Conservation (phyloP, 2,329 filamentous ascomycete species). For the Cladosporium austrohemisphaericum region DNA sequence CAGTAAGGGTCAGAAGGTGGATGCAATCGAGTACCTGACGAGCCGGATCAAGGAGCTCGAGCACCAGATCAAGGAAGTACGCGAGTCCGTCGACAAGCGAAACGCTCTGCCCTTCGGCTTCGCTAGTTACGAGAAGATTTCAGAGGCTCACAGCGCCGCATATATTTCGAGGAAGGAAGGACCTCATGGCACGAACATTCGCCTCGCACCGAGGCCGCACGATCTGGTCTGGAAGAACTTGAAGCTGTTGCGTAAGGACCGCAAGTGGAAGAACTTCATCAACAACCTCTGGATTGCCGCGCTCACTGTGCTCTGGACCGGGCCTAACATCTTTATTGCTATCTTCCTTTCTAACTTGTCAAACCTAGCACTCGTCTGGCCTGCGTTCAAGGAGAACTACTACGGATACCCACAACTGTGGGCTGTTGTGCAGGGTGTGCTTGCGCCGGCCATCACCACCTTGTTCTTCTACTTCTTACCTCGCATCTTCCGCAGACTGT, state of each 20-base stretch:
- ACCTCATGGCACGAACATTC: constrained; percentile 71
- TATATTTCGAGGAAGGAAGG: constrained; percentile 77
- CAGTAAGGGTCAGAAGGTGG: constrained; percentile 70
- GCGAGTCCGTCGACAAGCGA: constrained; percentile 76
- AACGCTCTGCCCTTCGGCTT: constrained; percentile 91
- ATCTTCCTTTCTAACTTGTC: constrained; percentile 84
- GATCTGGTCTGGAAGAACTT: constrained; percentile 98
- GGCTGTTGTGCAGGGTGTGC: constrained; percentile 88
- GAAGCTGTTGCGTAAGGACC: constrained; percentile 62
- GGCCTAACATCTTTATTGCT: constrained; percentile 88
- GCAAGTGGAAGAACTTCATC: constrained; percentile 68
- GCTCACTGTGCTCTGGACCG: constrained; percentile 81
- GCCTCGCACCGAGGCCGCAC: constrained; percentile 77
- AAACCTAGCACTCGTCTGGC: constrained; percentile 79
- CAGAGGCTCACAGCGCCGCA: constrained; percentile 82
- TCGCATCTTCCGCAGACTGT: constrained; percentile 83
- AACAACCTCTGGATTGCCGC: constrained; percentile 81
- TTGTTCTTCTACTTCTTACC: constrained; percentile 83
- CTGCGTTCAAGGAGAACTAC: constrained; percentile 65
- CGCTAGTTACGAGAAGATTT: constrained; percentile 84
- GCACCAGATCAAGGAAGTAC: constrained; percentile 75
- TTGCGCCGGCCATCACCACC: constrained; percentile 81
- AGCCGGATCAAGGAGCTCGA: constrained; percentile 80
- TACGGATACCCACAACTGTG: constrained; percentile 62
- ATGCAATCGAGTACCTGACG: constrained; percentile 91